These are phyloP conservation scores for Albizia julibrissin DNA, from an alignment of 306 rosid species.

Conservation along the genomic window DNA sequence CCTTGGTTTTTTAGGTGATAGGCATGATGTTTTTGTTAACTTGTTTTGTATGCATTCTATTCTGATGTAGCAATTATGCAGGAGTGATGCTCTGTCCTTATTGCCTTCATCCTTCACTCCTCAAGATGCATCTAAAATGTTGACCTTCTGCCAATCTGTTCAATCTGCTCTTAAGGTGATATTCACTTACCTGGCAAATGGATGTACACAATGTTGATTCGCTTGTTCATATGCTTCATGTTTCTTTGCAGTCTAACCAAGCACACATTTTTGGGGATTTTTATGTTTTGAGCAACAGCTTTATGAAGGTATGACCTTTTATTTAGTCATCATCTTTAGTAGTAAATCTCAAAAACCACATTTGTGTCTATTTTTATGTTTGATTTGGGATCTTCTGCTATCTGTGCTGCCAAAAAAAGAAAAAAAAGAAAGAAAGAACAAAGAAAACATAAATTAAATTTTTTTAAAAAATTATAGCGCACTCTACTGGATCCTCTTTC, in stretches of 20 bases:
- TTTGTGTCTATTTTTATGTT: slow-evolving; percentile 9
- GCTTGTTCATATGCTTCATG: slow-evolving; percentile 28
- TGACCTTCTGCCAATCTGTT: slow-evolving; percentile 81
- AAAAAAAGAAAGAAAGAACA: no score
- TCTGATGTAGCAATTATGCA: slow-evolving; percentile 46
- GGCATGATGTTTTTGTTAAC: slow-evolving; percentile 20
- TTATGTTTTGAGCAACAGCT: slow-evolving; percentile 73
- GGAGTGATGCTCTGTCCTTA: slow-evolving; percentile 89
- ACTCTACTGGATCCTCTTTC: background rate
- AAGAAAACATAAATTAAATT: no score
- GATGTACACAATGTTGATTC: slow-evolving; percentile 25
- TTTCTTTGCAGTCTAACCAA: slow-evolving; percentile 74
- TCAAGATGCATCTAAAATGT: slow-evolving; percentile 85
- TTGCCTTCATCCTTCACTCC: slow-evolving; percentile 86
- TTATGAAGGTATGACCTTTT: slow-evolving; percentile 68
- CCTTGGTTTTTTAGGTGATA: slow-evolving; percentile 10
- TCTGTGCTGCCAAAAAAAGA: background rate
- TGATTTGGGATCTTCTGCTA: background rate
- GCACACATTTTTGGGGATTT: slow-evolving; percentile 83
- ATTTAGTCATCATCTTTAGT: slow-evolving; percentile 22
- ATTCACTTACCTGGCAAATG: slow-evolving; percentile 30
- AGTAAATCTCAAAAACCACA: slow-evolving; percentile 26
- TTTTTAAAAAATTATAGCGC: background rate
- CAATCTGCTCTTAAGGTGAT: slow-evolving; percentile 84
- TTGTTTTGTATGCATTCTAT: slow-evolving; percentile 23